A percentile compares a stretch with the other conserved stretches of the same genome.
These are phyloP conservation scores for Cladophialophora chaetospira DNA, from an alignment of 2,329 filamentous ascomycete genomes.

Conservation along the genomic window DNA sequence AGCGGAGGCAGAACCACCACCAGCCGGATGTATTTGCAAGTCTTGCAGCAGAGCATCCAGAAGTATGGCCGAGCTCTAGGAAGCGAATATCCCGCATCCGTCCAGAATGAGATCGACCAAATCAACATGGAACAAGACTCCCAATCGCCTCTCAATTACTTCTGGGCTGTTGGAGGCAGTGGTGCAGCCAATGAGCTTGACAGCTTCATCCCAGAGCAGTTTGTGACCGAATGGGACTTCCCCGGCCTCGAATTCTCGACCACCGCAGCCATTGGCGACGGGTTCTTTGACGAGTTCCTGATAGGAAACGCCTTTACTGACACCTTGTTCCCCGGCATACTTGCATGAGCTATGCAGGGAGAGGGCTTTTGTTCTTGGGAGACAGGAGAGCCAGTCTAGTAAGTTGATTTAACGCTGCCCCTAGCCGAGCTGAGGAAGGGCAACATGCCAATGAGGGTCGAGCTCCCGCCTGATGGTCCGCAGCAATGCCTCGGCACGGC, in stretches of 20 bases:
- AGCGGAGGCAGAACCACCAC: conserved; percentile 42
- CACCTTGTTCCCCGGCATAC: conserved; percentile 40
- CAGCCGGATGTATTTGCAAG: conserved; percentile 53
- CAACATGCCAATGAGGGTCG: conserved; percentile 4
- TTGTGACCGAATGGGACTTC: conserved; percentile 62
- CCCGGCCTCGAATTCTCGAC: conserved; percentile 55
- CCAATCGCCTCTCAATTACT: conserved; percentile 34
- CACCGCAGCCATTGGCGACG: conserved; percentile 48
- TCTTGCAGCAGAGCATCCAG: conserved; percentile 52
- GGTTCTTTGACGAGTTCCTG: conserved; percentile 51
- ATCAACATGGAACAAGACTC: not conserved
- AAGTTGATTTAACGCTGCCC: not conserved
- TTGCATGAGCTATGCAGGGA: not conserved
- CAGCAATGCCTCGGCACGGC: conserved; percentile 33
- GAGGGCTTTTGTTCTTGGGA: not conserved
- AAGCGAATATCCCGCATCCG: conserved; percentile 27
- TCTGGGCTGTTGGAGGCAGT: conserved; percentile 41
- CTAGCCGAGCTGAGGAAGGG: not conserved
- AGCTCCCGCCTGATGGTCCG: not conserved
- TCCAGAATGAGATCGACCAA: not conserved
- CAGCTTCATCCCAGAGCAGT: conserved; percentile 57
- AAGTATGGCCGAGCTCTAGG: conserved; percentile 54
- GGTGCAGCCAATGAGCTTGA: conserved; percentile 51
- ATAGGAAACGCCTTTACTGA: conserved; percentile 25
- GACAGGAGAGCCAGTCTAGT: not conserved